These are phyloP conservation scores for Canna indica DNA, from an alignment of 176 grass and related monocot genomes.

Conservation along the genomic window DNA sequence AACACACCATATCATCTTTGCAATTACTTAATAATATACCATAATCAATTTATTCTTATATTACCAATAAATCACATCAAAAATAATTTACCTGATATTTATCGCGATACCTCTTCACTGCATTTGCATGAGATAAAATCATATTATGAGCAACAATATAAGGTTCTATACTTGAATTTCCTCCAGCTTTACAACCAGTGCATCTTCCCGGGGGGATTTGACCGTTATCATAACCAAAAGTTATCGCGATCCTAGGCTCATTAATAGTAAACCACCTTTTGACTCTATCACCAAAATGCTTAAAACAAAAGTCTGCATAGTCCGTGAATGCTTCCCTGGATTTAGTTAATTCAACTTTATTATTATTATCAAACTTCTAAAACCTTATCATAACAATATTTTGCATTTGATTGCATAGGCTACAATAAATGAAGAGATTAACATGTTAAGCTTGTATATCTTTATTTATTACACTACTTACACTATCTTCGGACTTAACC, in stretches of 20 bases:
- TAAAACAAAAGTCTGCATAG: constrained; percentile 68
- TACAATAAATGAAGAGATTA: no score
- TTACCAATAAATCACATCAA: neutral
- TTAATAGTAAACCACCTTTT: constrained; percentile 86
- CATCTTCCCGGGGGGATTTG: constrained; percentile 38
- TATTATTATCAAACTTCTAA: neutral
- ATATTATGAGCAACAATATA: constrained; percentile 50
- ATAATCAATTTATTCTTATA: no score
- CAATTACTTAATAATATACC: no score
- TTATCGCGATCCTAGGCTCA: constrained; percentile 24
- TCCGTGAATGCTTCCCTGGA: constrained; percentile 38
- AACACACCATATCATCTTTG: no score
- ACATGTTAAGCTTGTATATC: neutral
- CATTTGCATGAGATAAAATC: constrained; percentile 52
- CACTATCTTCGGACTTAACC: constrained; percentile 44
- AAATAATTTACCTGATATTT: constrained; percentile 40
- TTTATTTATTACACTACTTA: constrained; percentile 6
- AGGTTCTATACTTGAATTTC: constrained; percentile 41
- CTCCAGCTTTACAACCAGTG: constrained; percentile 28
- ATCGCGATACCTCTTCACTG: constrained; percentile 42
- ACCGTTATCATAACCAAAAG: constrained; percentile 46
- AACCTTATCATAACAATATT: no score
- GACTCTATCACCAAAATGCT: constrained; percentile 55
- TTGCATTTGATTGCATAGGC: no score
- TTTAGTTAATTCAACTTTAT: neutral